Conservation (phyloP, 2,329 filamentous ascomycete genomes). For the Aaosphaeria arxii region DNA sequence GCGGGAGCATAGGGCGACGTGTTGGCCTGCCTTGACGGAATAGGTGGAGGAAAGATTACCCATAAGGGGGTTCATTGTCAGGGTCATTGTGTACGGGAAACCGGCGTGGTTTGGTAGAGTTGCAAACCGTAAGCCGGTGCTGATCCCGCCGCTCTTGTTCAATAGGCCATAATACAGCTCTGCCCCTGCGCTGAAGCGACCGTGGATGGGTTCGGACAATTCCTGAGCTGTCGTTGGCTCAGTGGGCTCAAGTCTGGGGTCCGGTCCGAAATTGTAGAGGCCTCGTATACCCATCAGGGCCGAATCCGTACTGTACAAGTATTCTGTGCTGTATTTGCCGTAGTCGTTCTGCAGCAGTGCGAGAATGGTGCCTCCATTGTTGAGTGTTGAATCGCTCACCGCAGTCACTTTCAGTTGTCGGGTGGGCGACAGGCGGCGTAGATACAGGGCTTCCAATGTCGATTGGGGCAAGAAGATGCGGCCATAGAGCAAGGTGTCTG, state of each 20-base stretch:
- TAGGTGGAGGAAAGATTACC: conserved; percentile 90
- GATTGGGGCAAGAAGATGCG: conserved; percentile 80
- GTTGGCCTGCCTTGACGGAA: conserved; percentile 79
- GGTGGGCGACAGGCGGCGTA: conserved; percentile 73
- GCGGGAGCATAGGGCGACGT: conserved; percentile 80
- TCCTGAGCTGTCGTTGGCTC: conserved; percentile 19
- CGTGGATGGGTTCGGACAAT: conserved; percentile 61
- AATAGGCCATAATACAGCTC: conserved; percentile 94
- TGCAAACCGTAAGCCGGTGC: conserved; percentile 82
- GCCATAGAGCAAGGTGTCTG: conserved; percentile 68
- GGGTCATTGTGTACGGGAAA: conserved; percentile 87
- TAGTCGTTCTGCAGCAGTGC: conserved; percentile 77
- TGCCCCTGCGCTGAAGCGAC: conserved; percentile 83
- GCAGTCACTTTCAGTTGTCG: conserved; percentile 77
- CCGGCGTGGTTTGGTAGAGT: conserved; percentile 78
- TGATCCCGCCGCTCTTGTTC: conserved; percentile 91
- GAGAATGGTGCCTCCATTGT: conserved; percentile 73
- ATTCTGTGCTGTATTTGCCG: conserved; percentile 85
- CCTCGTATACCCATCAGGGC: conserved; percentile 83
- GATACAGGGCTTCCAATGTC: conserved; percentile 79
- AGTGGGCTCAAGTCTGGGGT: conserved; percentile 47
- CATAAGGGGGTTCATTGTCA: conserved; percentile 92
- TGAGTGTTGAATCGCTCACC: conserved; percentile 68
- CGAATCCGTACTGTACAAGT: conserved; percentile 88
- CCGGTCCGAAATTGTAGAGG: conserved; percentile 89